These are phyloP conservation scores for Talaromyces stipitatus DNA, from an alignment of 495 filamentous ascomycete genomes.

Conservation along the genomic window DNA sequence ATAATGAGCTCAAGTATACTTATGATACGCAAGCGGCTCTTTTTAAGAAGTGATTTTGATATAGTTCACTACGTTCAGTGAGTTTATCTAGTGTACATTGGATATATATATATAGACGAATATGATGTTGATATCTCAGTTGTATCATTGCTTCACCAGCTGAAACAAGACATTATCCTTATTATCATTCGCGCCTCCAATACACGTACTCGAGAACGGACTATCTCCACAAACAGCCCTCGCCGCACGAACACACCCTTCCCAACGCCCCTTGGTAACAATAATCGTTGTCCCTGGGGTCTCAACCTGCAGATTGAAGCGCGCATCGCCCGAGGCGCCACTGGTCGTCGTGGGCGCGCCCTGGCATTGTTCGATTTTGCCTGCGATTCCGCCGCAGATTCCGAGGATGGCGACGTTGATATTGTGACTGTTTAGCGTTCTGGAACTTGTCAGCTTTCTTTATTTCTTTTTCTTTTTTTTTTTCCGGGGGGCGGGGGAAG, in stretches of 20 bases:
- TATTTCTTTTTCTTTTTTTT: too few species aligned
- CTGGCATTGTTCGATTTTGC: background rate
- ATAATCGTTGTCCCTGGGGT: background rate
- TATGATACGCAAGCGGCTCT: conserved; percentile 65
- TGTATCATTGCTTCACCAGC: background rate
- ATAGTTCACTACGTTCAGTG: too few species aligned
- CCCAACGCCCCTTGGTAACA: background rate
- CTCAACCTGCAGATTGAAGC: background rate
- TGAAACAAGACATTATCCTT: background rate
- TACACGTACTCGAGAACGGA: background rate
- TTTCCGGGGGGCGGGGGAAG: too few species aligned
- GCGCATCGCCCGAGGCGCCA: background rate
- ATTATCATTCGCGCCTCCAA: background rate
- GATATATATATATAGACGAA: background rate
- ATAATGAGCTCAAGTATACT: conserved; percentile 64
- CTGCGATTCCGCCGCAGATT: background rate
- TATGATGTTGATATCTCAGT: too few species aligned
- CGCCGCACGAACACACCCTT: background rate
- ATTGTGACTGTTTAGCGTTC: background rate
- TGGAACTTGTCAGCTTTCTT: background rate
- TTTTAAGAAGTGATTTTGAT: conserved; percentile 29
- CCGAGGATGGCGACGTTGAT: background rate
- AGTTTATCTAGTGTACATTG: too few species aligned
- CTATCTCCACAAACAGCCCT: background rate
- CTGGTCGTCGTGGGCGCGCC: background rate